These are phyloP conservation scores for Uronychia setigera DNA, from an alignment of 73 alveolate genomes.

Conservation along the genomic window DNA sequence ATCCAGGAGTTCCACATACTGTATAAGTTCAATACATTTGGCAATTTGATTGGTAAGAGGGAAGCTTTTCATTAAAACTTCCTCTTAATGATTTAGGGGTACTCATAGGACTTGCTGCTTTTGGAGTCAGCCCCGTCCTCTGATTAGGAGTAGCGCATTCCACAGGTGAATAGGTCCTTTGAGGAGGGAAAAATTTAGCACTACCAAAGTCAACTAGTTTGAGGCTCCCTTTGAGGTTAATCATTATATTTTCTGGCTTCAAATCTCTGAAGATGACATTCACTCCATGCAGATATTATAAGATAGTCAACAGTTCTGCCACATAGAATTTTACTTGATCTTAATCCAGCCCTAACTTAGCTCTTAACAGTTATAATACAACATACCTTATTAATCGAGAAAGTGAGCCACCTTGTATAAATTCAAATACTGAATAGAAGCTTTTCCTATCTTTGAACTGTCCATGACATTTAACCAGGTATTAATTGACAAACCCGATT, in stretches of 20 bases:
- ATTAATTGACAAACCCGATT: too few relatives aligned
- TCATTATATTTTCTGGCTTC: slow-evolving; percentile 83
- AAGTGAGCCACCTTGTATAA: background rate
- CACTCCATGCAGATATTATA: slow-evolving; percentile 75
- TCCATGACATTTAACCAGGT: too few relatives aligned
- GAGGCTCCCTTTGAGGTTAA: slow-evolving; percentile 83
- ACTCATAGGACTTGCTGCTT: slow-evolving; percentile 18
- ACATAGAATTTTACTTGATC: background rate
- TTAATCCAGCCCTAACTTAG: background rate
- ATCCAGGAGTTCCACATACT: slow-evolving; percentile 42
- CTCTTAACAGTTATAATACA: background rate
- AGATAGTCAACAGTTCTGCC: background rate
- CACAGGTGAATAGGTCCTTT: slow-evolving; percentile 53
- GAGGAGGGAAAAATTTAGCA: slow-evolving; percentile 55
- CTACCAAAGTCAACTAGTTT: slow-evolving; percentile 87
- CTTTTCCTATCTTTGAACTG: too few relatives aligned
- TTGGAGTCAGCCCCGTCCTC: slow-evolving; percentile 11
- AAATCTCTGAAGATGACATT: slow-evolving; percentile 75
- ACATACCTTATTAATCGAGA: background rate
- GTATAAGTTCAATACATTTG: slow-evolving; percentile 43
- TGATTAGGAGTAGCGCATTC: slow-evolving; percentile 67
- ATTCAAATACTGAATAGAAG: background rate
- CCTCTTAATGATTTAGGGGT: slow-evolving; percentile 20
- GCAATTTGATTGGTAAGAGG: slow-evolving; percentile 50
- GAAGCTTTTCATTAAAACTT: slow-evolving; percentile 10